Conservation (phyloP, 176 grass and related monocot genomes). For the Triticum dicoccoides region DNA sequence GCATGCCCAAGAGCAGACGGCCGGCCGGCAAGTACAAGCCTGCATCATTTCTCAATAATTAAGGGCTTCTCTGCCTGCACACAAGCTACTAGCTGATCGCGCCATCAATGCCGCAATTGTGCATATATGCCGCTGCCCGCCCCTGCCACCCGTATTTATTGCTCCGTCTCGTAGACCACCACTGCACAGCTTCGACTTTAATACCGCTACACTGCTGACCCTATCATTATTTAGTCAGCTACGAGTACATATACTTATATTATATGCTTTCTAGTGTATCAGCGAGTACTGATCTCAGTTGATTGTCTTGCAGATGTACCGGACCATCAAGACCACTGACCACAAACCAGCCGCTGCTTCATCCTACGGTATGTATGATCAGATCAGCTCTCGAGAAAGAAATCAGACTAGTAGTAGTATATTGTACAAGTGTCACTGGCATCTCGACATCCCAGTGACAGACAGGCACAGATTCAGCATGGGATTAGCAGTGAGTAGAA, state of each 20-base stretch:
- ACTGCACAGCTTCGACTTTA: conserved; percentile 30
- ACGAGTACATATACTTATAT: no score
- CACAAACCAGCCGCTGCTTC: conserved; percentile 51
- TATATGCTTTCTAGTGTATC: neutral
- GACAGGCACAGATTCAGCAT: neutral
- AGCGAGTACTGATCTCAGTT: neutral
- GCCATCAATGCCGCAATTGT: conserved; percentile 40
- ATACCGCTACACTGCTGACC: neutral
- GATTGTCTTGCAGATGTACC: conserved; percentile 71
- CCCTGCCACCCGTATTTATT: conserved; percentile 28
- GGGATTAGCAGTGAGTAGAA: neutral
- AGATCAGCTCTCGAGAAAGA: neutral
- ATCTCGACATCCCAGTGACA: neutral
- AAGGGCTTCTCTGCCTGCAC: conserved; percentile 28
- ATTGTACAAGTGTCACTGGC: no score
- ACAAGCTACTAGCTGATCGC: conserved; percentile 31
- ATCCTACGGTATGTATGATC: conserved; percentile 49
- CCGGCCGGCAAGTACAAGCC: conserved; percentile 48
- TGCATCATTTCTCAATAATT: conserved; percentile 79
- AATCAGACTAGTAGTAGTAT: no score
- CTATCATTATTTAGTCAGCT: neutral
- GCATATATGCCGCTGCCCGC: conserved; percentile 26
- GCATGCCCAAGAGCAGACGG: conserved; percentile 29
- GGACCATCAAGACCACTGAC: conserved; percentile 93
- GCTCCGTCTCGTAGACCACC: conserved; percentile 26